These are phyloP conservation scores for Geotrichum europaeum DNA, from an alignment of 1,139 yeast species.

Conservation along the genomic window DNA sequence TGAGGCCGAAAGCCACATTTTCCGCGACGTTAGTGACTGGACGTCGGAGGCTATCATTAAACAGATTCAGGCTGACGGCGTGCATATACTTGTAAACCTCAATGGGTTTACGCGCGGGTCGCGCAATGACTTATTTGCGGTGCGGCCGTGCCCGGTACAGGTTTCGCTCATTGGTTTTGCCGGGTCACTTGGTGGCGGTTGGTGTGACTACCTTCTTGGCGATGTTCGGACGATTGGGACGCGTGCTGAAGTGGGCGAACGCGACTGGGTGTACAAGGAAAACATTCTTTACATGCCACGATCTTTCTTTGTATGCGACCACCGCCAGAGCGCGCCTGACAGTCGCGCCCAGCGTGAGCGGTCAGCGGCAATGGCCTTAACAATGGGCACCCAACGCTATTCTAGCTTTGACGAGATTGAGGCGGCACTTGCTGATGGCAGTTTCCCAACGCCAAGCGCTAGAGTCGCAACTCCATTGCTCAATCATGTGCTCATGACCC, in stretches of 20 bases:
- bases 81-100: constrained; percentile 33
- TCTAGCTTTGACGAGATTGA: constrained; percentile 5
- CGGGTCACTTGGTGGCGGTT: constrained; percentile 33
- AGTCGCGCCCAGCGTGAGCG: constrained; percentile 16
- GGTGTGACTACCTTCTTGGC: constrained; percentile 34
- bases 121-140: constrained; percentile 34
- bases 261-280: constrained; percentile 26
- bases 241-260: constrained; percentile 8
- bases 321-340: constrained; percentile 33
- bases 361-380: background rate
- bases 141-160: constrained; percentile 34
- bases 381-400: background rate
- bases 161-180: constrained; percentile 36
- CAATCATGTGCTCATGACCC: constrained; percentile 6
- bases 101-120: constrained; percentile 37
- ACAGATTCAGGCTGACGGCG: constrained; percentile 30
- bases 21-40: constrained; percentile 30
- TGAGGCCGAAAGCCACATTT: constrained; percentile 27
- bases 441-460: background rate
- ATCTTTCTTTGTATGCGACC: constrained; percentile 35
- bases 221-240: constrained; percentile 22
- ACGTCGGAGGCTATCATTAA: constrained; percentile 28
- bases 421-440: constrained; percentile 1
- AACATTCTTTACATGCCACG: constrained; percentile 32
- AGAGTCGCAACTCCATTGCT: background rate